Percentiles rank a stretch among this genome's conserved stretches.
These are phyloP conservation scores for Eucalyptus brandiana DNA, from an alignment of 345 rosid species.

Conservation along the genomic window DNA sequence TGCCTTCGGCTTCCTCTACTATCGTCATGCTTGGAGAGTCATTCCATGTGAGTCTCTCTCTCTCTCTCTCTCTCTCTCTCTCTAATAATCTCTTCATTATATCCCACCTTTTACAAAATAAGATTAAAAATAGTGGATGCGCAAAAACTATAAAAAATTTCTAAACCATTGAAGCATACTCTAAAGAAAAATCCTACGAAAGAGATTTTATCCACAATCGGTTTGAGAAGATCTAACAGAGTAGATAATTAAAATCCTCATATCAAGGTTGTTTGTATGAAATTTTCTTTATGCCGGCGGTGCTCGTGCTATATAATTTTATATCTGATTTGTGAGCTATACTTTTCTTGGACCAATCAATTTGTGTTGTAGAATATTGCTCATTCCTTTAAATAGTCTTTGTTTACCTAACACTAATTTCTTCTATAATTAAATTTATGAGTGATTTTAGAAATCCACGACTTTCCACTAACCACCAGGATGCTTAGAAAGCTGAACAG, in stretches of 20 bases:
- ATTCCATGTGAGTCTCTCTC: background rate
- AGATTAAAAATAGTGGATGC: background rate
- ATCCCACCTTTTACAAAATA: background rate
- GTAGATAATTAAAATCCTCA: background rate
- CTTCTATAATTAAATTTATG: background rate
- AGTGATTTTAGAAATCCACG: background rate
- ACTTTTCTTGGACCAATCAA: background rate
- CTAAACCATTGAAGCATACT: background rate
- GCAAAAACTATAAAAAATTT: background rate
- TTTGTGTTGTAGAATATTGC: background rate
- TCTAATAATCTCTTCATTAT: background rate
- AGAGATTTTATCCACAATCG: background rate
- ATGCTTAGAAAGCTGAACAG: background rate
- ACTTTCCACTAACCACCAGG: background rate
- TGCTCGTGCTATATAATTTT: background rate
- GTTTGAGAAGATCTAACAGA: background rate
- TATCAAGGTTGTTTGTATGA: background rate
- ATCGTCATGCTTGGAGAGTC: background rate
- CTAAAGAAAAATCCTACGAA: background rate
- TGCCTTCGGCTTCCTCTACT: background rate
- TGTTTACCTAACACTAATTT: background rate
- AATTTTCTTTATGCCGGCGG: background rate
- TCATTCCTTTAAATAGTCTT: background rate
- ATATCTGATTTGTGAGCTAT: background rate
- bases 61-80: background rate